phyloP scores from a whole-genome alignment of 2,329 filamentous ascomycete genomes.

The Aurifilum marmelostoma region DNA sequence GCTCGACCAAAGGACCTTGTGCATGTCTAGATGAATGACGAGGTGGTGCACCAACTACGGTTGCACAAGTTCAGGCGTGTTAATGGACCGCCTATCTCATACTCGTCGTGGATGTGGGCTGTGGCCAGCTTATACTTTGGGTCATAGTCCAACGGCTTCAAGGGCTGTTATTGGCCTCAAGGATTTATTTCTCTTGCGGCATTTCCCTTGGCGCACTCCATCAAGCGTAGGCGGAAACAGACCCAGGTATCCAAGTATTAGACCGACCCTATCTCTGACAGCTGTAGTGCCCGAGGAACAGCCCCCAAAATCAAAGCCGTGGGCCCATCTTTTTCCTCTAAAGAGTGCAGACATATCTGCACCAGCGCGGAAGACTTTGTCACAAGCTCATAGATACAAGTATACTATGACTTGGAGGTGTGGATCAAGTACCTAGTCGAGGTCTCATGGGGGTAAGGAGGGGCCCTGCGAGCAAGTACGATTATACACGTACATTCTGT shows the following conservation, averaged over 20 bases:
- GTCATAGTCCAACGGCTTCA: not conserved
- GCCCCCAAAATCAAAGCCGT: not conserved
- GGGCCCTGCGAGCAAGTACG: constrained; percentile 9
- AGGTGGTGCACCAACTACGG: not conserved
- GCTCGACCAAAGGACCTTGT: constrained; percentile 1
- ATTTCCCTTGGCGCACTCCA: not conserved
- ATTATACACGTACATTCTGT: constrained; percentile 17
- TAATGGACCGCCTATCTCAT: not conserved
- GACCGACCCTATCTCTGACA: not conserved
- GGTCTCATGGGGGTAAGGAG: not conserved
- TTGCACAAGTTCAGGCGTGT: not conserved
- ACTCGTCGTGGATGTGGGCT: not conserved
- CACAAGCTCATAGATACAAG: not conserved
- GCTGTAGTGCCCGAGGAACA: not conserved
- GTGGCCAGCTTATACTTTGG: not conserved
- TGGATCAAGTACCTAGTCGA: not conserved
- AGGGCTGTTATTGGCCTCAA: not conserved
- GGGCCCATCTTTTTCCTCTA: not conserved
- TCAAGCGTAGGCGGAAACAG: not conserved
- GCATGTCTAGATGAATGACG: not conserved
- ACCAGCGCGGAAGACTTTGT: not conserved
- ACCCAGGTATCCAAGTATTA: not conserved
- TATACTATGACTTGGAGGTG: not conserved
- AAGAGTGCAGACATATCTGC: not conserved
- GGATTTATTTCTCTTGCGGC: not conserved